phyloP scores from a whole-genome alignment of 345 rosid species.

The Barbarea vulgaris region DNA sequence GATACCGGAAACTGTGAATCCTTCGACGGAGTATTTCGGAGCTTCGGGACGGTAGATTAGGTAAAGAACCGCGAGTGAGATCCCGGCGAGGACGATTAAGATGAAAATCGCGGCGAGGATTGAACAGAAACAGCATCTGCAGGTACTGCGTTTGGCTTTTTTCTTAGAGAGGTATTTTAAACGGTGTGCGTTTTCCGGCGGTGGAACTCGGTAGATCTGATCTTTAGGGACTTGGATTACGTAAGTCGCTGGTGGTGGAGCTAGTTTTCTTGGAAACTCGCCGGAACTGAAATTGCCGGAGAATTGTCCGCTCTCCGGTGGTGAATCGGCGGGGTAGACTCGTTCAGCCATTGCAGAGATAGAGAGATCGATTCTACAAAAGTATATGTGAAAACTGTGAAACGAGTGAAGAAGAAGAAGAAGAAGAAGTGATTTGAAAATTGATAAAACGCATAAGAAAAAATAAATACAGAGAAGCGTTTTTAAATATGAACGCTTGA shows the following conservation, averaged over 20 bases:
- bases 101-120: conserved; percentile 38
- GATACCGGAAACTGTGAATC: conserved; percentile 54
- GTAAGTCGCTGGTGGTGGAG: conserved; percentile 66
- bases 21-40: conserved; percentile 58
- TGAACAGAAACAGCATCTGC: conserved; percentile 56
- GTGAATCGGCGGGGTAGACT: conserved; percentile 42
- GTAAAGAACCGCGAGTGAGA: conserved; percentile 58
- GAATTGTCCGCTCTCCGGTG: conserved; percentile 38
- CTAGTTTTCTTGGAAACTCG: conserved; percentile 43
- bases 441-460: conserved; percentile 6
- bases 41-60: conserved; percentile 68
- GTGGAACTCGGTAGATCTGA: conserved; percentile 85
- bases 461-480: conserved; percentile 19
- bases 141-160: conserved; percentile 37
- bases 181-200: conserved; percentile 76
- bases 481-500: conserved; percentile 17
- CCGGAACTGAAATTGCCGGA: conserved; percentile 48
- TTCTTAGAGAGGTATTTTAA: conserved; percentile 55
- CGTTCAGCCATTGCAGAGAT: conserved; percentile 41
- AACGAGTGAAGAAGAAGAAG: not conserved
- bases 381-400: not conserved
- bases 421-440: not conserved
- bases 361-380: not conserved
- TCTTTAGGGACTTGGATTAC: conserved; percentile 86
- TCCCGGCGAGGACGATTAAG: conserved; percentile 50